A percentile compares a stretch with the other conserved stretches of the same genome.
These are phyloP conservation scores for Colletotrichum lindemuthianum DNA, from an alignment of 2,329 filamentous ascomycete species.

Conservation along the genomic window DNA sequence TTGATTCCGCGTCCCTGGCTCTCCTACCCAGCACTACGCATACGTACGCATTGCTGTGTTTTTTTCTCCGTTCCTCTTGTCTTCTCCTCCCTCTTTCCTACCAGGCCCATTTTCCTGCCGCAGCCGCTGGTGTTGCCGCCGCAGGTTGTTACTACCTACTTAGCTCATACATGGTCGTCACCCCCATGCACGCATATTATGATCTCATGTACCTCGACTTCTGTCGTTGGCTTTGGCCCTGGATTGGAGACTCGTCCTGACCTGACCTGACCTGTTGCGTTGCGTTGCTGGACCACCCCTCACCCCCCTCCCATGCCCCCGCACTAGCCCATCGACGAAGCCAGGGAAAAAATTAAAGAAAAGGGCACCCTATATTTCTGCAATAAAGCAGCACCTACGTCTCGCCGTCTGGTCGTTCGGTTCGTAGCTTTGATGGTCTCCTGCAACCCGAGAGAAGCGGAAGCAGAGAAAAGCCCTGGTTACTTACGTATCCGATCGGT, in stretches of 20 bases:
- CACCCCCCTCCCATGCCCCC: constrained; percentile 31
- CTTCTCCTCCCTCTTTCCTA: constrained; percentile 41
- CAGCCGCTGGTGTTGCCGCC: constrained; percentile 39
- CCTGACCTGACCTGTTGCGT: neutral
- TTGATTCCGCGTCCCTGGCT: constrained; percentile 19
- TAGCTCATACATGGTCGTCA: constrained; percentile 5
- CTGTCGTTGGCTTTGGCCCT: constrained; percentile 30
- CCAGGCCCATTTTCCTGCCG: constrained; percentile 44
- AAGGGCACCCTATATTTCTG: constrained; percentile 49
- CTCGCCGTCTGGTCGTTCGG: constrained; percentile 54
- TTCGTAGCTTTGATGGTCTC: constrained; percentile 58
- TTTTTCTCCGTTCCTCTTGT: constrained; percentile 47
- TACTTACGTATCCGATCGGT: constrained; percentile 45
- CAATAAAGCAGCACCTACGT: constrained; percentile 72
- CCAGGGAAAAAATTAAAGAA: constrained; percentile 4
- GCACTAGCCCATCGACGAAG: constrained; percentile 33
- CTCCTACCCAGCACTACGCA: neutral
- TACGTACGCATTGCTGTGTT: neutral
- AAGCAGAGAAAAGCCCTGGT: constrained; percentile 46
- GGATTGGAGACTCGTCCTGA: constrained; percentile 12
- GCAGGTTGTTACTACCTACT: constrained; percentile 25
- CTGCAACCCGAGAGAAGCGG: constrained; percentile 50
- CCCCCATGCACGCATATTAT: constrained; percentile 11
- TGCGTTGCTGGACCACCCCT: constrained; percentile 30
- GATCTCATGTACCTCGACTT: constrained; percentile 33